Evolutionary conservation across 1,284 basidiomycete genomes (phyloP).

Genomic region (Cryptococcus sp.): DNA sequence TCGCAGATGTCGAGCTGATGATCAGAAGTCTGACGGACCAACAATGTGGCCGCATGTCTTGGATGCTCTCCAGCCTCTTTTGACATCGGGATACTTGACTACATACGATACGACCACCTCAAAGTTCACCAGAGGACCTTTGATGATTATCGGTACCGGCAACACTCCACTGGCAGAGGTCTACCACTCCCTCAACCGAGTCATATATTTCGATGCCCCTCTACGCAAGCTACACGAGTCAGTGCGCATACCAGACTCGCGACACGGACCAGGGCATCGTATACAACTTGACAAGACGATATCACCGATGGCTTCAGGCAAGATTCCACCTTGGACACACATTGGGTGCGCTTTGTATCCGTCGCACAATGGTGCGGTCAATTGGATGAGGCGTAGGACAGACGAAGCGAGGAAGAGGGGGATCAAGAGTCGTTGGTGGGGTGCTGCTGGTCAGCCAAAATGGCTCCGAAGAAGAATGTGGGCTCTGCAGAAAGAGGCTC

Average conservation of each 20-base stretch:
- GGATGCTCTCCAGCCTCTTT: slow-evolving; percentile 20
- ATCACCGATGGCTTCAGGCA: slow-evolving; percentile 25
- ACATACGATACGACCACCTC: slow-evolving; percentile 15
- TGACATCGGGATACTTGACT: slow-evolving; percentile 26
- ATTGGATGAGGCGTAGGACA: slow-evolving; percentile 10
- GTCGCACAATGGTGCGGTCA: slow-evolving; percentile 2
- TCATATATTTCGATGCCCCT: slow-evolving; percentile 41
- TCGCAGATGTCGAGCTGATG: neutral
- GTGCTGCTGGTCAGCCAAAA: slow-evolving; percentile 23
- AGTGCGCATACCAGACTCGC: slow-evolving; percentile 7
- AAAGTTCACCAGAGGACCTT: slow-evolving; percentile 20
- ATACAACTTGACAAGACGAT: slow-evolving; percentile 21
- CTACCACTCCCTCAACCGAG: slow-evolving; percentile 18
- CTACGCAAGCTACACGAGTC: slow-evolving; percentile 16
- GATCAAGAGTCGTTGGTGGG: slow-evolving; percentile 42
- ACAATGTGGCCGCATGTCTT: slow-evolving; percentile 24
- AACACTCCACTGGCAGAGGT: slow-evolving; percentile 29
- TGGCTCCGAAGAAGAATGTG: slow-evolving; percentile 29
- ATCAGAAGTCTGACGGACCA: slow-evolving; percentile 21
- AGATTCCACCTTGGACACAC: slow-evolving; percentile 21
- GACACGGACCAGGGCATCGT: slow-evolving; percentile 10
- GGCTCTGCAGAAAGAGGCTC: slow-evolving; percentile 20
- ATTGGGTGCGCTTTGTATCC: neutral
- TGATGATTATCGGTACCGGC: slow-evolving; percentile 40
- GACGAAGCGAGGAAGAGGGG: slow-evolving; percentile 22